Conservation (phyloP, 345 rosid genomes). For the Eucalyptus viminalis region DNA sequence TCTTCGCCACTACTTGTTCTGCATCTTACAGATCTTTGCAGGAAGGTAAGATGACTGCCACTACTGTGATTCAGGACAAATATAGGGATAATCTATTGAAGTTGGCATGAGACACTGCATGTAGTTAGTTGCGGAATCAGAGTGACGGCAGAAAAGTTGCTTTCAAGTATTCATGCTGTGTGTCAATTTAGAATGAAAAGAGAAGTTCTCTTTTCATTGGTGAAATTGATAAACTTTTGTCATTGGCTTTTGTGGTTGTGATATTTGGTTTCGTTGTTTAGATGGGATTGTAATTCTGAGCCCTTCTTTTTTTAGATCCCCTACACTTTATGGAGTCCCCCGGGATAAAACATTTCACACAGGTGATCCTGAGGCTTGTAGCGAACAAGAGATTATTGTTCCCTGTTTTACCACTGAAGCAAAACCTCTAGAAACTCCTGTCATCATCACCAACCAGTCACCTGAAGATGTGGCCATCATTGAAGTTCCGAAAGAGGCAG, state of each 20-base stretch:
- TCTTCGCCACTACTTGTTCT: conserved; percentile 78
- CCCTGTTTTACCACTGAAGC: conserved; percentile 8
- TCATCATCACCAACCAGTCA: conserved; percentile 10
- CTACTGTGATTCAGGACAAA: neutral
- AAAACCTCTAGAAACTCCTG: conserved; percentile 27
- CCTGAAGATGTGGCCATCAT: conserved; percentile 16
- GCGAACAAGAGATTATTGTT: neutral
- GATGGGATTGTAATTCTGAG: neutral
- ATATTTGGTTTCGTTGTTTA: neutral
- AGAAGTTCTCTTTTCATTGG: neutral
- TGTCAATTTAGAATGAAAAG: neutral
- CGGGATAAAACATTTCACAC: conserved; percentile 42
- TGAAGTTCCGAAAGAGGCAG: conserved; percentile 34
- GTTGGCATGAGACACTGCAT: neutral
- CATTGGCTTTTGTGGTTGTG: neutral
- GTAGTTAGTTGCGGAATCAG: neutral
- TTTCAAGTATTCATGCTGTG: neutral
- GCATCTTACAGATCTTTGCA: conserved; percentile 77
- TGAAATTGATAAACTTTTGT: neutral
- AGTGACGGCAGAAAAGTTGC: neutral
- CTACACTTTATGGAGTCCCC: conserved; percentile 82
- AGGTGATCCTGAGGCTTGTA: conserved; percentile 37
- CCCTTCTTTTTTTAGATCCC: conserved; percentile 37
- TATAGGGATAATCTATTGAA: neutral
- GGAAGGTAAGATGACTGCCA: conserved; percentile 42